Base-by-base conservation (phyloP, 495 filamentous ascomycete genomes). In the Alectoria sarmentosa region DNA sequence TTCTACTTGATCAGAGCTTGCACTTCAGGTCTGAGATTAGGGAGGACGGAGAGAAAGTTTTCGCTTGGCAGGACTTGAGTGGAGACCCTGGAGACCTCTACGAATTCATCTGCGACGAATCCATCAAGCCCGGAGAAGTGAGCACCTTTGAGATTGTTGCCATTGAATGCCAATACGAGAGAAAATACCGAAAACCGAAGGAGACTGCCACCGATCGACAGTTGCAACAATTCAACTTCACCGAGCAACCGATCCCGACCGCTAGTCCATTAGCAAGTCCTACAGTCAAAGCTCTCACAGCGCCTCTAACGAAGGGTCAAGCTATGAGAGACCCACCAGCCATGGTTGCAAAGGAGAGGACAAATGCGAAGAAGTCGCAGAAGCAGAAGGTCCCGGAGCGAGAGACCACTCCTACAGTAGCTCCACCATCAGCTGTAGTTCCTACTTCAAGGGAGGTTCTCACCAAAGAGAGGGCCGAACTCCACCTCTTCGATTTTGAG, bases 51-150 rank as follows among this genome's bases (percentile, higher is more conserved):
- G 86, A 90, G 64, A 90, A 87, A 71, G 86, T 98, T 11, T 82
- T 98, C 64, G 92, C 92, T 49, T 98, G 94, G 94, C 86, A 90
- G 55, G 94, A 98, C 73, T 76, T 97, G 68, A 96, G 91, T 73
- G 94, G 94, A 44, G 95, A 98, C 79, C 79, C 84, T 9, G 93
- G 92, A 39, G 94, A 98, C 73, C 82, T 98, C 19, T 98, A 89
- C 78, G 93, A 98, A 74, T 98, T 98, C 70, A 88, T 98, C 66
- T 98, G 93, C 76, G 95, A 97, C 73, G 72, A 77, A 13, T 83
- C 83, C 34, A 84, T 88, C 37, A 80, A 85, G 42, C 77, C 87
- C 9, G 81, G 84, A 19, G 88, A 91, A 66, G 88, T 92, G 14
- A 78, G 86, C 28, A 83, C 86, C 11, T 98, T 98, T 75, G 89